phyloP scores from a whole-genome alignment of 495 filamentous ascomycete genomes.

The Penicillium bovifimosum region DNA sequence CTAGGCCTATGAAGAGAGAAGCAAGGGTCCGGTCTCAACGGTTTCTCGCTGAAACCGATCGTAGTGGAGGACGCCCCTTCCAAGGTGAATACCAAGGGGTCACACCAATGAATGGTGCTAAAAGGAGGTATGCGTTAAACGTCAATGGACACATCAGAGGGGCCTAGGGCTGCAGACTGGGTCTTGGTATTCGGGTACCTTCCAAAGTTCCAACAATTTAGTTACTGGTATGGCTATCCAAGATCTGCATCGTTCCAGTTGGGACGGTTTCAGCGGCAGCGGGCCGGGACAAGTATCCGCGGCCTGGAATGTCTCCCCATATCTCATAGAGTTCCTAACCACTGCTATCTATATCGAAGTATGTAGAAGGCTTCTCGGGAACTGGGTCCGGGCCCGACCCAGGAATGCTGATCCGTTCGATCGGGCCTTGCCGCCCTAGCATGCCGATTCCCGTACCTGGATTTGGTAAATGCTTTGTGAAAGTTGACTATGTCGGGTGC shows the following conservation, averaged over 20 bases:
- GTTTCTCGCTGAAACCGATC: not conserved
- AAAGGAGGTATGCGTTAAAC: not conserved
- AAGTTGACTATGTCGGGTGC: not conserved
- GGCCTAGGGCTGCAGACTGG: no score
- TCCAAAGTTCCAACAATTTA: not conserved
- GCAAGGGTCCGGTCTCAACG: not conserved
- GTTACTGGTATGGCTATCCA: not conserved
- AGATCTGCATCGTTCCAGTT: constrained; percentile 2
- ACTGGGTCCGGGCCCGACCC: constrained; percentile 6
- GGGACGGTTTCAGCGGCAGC: not conserved
- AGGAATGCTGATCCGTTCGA: constrained; percentile 20
- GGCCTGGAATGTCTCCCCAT: constrained; percentile 4
- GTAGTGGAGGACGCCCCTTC: not conserved
- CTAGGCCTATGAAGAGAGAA: not conserved
- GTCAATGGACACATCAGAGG: not conserved
- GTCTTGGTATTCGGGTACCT: not conserved
- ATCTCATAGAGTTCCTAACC: not conserved
- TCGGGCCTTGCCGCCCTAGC: constrained; percentile 6
- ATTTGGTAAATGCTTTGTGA: not conserved
- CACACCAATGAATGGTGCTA: not conserved
- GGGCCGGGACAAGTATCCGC: constrained; percentile 3
- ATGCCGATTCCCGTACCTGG: constrained; percentile 8
- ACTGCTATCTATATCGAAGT: not conserved
- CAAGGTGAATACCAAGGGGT: not conserved
- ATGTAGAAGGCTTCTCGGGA: constrained; percentile 1